phyloP scores from a whole-genome alignment of 2,329 filamentous ascomycete species.

The Alternaria triticimaculans region DNA sequence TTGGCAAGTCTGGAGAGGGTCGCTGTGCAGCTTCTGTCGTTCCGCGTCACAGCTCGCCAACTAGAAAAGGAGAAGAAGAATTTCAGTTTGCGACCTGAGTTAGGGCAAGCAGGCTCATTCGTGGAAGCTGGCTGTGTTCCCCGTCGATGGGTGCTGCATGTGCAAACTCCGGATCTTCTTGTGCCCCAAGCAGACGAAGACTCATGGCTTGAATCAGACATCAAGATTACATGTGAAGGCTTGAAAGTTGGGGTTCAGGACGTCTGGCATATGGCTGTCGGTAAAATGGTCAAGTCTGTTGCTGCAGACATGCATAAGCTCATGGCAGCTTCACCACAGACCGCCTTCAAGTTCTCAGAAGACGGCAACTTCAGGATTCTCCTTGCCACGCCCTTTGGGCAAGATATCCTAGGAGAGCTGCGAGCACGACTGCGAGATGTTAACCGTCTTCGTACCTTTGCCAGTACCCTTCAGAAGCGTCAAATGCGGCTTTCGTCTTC shows the following conservation, averaged over 20 bases:
- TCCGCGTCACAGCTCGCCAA: conserved; percentile 35
- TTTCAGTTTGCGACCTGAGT: conserved; percentile 26
- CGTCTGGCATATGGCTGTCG: conserved; percentile 51
- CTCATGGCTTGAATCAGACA: conserved; percentile 37
- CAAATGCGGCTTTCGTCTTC: conserved; percentile 64
- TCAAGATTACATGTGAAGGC: conserved; percentile 43
- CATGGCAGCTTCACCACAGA: conserved; percentile 57
- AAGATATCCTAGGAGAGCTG: conserved; percentile 65
- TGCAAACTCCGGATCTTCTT: conserved; percentile 40
- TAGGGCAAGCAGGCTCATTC: conserved; percentile 16
- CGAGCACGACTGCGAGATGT: conserved; percentile 68
- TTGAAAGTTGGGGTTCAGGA: conserved; percentile 33
- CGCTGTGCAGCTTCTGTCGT: conserved; percentile 46
- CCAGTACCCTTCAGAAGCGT: conserved; percentile 67
- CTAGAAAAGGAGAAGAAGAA: conserved; percentile 32
- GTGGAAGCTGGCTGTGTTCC: conserved; percentile 10
- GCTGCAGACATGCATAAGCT: conserved; percentile 48
- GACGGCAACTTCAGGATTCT: conserved; percentile 69
- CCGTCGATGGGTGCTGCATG: conserved; percentile 38
- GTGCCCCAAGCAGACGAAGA: conserved; percentile 24
- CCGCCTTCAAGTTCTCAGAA: conserved; percentile 67
- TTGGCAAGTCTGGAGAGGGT: conserved; percentile 47
- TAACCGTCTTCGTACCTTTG: conserved; percentile 72
- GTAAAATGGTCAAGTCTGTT: conserved; percentile 46
- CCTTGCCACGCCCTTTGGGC: conserved; percentile 65